Percentiles rank a stretch among this genome's conserved stretches.
phyloP scores from a whole-genome alignment of 495 filamentous ascomycete species.

The Mytilinidion resinicola region DNA sequence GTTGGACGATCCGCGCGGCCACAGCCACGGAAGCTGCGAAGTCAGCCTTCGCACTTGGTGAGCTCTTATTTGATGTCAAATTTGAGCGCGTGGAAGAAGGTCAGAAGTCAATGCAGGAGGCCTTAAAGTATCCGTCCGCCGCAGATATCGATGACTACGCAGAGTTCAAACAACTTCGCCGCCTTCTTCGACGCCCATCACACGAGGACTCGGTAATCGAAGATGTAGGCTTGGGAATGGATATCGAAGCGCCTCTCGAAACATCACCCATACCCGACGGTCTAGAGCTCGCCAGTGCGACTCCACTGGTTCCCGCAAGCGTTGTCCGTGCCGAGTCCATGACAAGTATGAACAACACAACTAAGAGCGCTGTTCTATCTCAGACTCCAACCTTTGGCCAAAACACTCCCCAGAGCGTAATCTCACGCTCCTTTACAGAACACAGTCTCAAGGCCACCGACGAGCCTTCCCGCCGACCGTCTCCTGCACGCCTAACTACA shows the following conservation, averaged over 20 bases:
- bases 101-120: constrained; percentile 28
- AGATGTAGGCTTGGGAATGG: background rate
- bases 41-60: constrained; percentile 2
- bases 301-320: background rate
- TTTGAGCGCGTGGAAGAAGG: constrained; percentile 25
- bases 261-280: too few species aligned
- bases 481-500: too few species aligned
- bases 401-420: too few species aligned
- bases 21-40: background rate
- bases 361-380: background rate
- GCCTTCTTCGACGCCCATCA: constrained; percentile 4
- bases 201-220: background rate
- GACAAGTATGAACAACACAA: background rate
- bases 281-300: background rate
- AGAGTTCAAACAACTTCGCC: constrained; percentile 34
- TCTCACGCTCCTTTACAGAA: too few species aligned
- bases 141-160: constrained; percentile 37
- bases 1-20: constrained; percentile 16
- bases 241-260: background rate
- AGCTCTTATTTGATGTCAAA: constrained; percentile 29
- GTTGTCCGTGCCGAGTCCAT: background rate
- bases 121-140: constrained; percentile 25
- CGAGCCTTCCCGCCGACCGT: too few species aligned
- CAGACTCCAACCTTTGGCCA: too few species aligned
- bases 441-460: too few species aligned